Percentiles rank a stretch among this genome's conserved stretches.
Evolutionary conservation across 2,329 filamentous ascomycete genomes (phyloP).

Genomic region (Biscogniauxia sp.): DNA sequence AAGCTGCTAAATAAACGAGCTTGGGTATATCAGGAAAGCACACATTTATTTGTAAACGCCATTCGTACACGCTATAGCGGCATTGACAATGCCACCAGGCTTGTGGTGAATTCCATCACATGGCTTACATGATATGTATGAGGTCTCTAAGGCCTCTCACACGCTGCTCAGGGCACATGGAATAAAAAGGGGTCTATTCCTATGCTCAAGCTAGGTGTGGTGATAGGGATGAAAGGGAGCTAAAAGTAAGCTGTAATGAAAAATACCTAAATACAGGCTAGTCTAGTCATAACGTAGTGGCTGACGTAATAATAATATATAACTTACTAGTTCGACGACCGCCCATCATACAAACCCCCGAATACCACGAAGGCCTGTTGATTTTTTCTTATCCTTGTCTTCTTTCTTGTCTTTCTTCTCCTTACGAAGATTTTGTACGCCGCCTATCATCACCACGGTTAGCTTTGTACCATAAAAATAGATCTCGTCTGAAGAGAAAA

Average conservation of each 20-base stretch:
- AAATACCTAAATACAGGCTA: too few relatives aligned
- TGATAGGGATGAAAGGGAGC: too few relatives aligned
- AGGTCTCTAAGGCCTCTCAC: too few relatives aligned
- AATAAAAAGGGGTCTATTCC: too few relatives aligned
- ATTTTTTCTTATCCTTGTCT: conserved; percentile 43
- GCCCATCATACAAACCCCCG: conserved; percentile 33
- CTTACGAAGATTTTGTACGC: conserved; percentile 45
- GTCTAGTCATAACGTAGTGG: too few relatives aligned
- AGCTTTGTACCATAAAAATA: conserved; percentile 48
- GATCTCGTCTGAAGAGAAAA: conserved; percentile 32
- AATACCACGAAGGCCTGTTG: conserved; percentile 37
- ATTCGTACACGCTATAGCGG: not conserved
- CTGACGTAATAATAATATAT: too few relatives aligned
- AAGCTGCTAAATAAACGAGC: not conserved
- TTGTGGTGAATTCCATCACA: not conserved
- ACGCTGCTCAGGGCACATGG: too few relatives aligned
- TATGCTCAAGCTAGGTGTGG: too few relatives aligned
- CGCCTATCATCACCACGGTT: conserved; percentile 34
- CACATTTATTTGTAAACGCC: not conserved
- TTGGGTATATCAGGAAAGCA: too few relatives aligned
- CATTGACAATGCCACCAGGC: not conserved
- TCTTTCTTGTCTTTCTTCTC: conserved; percentile 51
- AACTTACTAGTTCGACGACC: not conserved
- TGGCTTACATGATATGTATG: conserved; percentile 1
- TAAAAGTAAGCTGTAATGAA: too few relatives aligned